Evolutionary conservation across 352 stramenopile species (phyloP).

Genomic region (Globisporangium lucens): DNA sequence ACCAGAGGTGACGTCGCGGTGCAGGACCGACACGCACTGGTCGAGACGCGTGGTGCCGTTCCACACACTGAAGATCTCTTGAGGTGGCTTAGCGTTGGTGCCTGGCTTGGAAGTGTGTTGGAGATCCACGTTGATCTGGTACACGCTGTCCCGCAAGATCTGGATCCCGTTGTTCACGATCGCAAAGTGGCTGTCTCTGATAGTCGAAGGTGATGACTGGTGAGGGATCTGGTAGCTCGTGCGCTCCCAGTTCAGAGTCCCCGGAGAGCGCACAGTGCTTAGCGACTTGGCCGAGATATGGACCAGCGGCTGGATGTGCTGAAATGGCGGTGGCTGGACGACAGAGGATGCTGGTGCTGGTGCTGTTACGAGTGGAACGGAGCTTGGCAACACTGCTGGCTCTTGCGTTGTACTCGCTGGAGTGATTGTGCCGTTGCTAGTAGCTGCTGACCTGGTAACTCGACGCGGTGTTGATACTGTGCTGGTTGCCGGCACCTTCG

Average conservation of each 20-base stretch:
- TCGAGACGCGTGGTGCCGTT: conserved; percentile 30
- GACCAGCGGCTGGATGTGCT: conserved; percentile 20
- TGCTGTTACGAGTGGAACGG: not conserved
- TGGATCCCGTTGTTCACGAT: conserved; percentile 29
- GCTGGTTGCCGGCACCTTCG: not conserved
- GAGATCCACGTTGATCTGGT: conserved; percentile 38
- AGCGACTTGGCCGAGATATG: conserved; percentile 20
- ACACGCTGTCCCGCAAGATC: conserved; percentile 20
- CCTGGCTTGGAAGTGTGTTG: conserved; percentile 15
- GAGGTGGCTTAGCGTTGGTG: not conserved
- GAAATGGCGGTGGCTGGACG: not conserved
- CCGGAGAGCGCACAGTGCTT: conserved; percentile 14
- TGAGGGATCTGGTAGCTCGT: not conserved
- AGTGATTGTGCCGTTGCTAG: not conserved
- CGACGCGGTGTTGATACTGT: not conserved
- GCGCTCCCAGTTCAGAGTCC: conserved; percentile 29
- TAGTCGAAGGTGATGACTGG: conserved; percentile 7
- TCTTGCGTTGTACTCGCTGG: not conserved
- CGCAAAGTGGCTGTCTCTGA: conserved; percentile 21
- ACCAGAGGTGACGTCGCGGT: conserved; percentile 9
- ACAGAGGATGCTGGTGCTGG: not conserved
- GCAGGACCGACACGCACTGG: conserved; percentile 24
- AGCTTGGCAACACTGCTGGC: not conserved
- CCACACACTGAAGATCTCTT: conserved; percentile 34
- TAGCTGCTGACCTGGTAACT: not conserved